Evolutionary conservation across 345 rosid species (phyloP).

Genomic region (Kandelia obovata): DNA sequence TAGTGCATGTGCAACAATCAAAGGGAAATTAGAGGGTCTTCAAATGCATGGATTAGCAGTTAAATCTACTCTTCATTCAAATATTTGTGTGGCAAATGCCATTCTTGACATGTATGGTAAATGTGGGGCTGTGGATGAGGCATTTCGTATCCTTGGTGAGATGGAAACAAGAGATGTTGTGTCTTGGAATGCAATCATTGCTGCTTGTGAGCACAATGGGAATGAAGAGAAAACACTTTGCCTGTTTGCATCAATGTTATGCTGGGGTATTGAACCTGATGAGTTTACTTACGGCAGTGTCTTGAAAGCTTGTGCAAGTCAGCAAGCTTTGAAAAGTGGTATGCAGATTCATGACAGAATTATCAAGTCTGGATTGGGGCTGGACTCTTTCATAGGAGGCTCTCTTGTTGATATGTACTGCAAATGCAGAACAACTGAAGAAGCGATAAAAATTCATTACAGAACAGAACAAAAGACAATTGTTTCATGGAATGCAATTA

Average conservation of each 20-base stretch:
- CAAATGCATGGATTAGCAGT: constrained; percentile 65
- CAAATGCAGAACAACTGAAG: constrained; percentile 69
- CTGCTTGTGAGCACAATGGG: constrained; percentile 81
- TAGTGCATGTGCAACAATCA: constrained; percentile 70
- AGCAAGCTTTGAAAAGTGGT: constrained; percentile 51
- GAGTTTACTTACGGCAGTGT: constrained; percentile 92
- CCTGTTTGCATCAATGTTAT: constrained; percentile 64
- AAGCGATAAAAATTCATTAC: constrained; percentile 62
- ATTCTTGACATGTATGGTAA: constrained; percentile 90
- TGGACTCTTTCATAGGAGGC: constrained; percentile 61
- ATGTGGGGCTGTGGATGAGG: constrained; percentile 71
- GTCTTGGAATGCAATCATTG: constrained; percentile 90
- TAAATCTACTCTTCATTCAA: constrained; percentile 45
- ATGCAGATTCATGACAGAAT: constrained; percentile 66
- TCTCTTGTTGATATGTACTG: constrained; percentile 88
- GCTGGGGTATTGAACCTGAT: constrained; percentile 65
- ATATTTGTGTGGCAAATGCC: constrained; percentile 74
- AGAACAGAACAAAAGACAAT: constrained; percentile 46
- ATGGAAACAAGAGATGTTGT: constrained; percentile 76
- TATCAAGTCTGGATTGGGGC: constrained; percentile 69
- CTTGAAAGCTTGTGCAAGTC: constrained; percentile 72
- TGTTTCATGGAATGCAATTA: constrained; percentile 76
- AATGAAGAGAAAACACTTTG: constrained; percentile 49
- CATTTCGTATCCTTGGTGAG: constrained; percentile 52
- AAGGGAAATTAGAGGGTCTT: constrained; percentile 60